Percentiles rank a stretch among this genome's conserved stretches.
These are phyloP conservation scores for Solanum piurae DNA, from an alignment of 257 asterid genomes.

Conservation along the genomic window DNA sequence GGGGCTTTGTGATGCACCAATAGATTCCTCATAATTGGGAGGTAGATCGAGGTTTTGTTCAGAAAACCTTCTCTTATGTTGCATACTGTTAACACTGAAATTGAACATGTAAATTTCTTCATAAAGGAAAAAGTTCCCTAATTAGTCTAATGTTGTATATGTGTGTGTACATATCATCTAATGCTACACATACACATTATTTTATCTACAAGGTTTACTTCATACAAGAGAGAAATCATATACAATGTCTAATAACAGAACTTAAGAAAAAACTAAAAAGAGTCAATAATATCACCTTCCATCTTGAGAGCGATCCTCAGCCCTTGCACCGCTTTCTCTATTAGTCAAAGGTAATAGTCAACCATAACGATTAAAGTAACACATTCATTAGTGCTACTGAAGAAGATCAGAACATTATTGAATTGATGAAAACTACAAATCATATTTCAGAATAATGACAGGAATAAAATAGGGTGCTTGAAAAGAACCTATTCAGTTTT, in stretches of 20 bases:
- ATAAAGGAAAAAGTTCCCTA: not conserved
- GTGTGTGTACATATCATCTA: not conserved
- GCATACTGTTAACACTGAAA: constrained; percentile 32
- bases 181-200: not conserved
- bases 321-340: constrained; percentile 69
- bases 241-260: not conserved
- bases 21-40: constrained; percentile 84
- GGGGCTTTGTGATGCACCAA: constrained; percentile 64
- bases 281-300: constrained; percentile 52
- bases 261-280: not conserved
- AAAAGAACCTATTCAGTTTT: not conserved
- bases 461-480: not conserved
- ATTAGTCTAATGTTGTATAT: not conserved
- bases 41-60: constrained; percentile 66
- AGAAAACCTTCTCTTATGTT: constrained; percentile 47
- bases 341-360: not conserved
- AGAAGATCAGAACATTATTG: not conserved
- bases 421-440: not conserved
- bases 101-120: constrained; percentile 1
- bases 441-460: not conserved
- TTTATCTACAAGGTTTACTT: not conserved
- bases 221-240: not conserved
- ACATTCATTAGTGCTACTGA: not conserved
- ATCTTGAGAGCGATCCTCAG: constrained; percentile 69
- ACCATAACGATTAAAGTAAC: not conserved